phyloP scores from a whole-genome alignment of 73 alveolate genomes.

The Breviolum minutum region DNA sequence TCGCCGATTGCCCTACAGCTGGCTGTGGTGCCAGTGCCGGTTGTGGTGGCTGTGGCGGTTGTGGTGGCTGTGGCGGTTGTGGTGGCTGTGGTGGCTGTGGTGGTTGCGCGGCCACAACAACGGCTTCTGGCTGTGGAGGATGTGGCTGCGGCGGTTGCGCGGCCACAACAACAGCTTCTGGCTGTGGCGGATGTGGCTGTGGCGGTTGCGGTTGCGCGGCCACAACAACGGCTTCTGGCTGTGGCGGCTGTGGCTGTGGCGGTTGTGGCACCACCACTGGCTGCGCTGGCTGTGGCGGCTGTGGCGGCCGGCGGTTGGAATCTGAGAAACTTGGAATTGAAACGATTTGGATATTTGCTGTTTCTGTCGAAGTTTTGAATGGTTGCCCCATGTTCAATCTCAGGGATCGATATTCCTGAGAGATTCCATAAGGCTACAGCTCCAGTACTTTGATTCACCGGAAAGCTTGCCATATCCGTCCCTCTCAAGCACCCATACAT shows the following conservation, averaged over 20 bases:
- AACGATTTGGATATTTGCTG: too few species aligned
- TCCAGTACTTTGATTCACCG: too few species aligned
- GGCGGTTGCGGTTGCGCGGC: neutral
- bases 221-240: neutral
- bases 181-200: neutral
- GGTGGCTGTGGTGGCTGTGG: neutral
- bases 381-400: too few species aligned
- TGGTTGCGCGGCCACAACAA: neutral
- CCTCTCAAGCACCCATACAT: too few species aligned
- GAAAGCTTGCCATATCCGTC: too few species aligned
- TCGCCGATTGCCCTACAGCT: constrained; percentile 1
- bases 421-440: too few species aligned
- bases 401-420: too few species aligned
- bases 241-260: too few species aligned
- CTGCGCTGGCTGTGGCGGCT: neutral
- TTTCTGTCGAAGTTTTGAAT: too few species aligned
- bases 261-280: too few species aligned
- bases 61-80: neutral
- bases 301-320: too few species aligned
- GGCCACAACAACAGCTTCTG: neutral
- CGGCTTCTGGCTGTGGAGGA: neutral
- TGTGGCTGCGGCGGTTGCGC: neutral
- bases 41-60: neutral
- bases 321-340: too few species aligned
- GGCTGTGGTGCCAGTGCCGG: constrained; percentile 2